Evolutionary conservation across 2,329 filamentous ascomycete species (phyloP).

Genomic region (Nemania abortiva): DNA sequence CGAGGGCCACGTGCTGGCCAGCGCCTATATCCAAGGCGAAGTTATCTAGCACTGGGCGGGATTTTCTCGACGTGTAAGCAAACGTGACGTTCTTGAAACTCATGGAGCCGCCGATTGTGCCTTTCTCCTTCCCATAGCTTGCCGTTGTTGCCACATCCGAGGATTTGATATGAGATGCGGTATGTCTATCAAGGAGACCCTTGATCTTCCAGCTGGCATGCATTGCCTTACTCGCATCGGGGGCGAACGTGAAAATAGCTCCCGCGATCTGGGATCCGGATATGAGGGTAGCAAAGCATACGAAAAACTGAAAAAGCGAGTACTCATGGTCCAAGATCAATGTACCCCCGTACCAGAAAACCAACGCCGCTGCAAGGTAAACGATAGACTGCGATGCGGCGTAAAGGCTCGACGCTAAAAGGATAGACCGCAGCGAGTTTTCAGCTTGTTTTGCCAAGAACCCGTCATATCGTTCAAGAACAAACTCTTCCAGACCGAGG

Average conservation of each 20-base stretch:
- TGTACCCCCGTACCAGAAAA: constrained; percentile 52
- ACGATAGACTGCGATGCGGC: constrained; percentile 49
- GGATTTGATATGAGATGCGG: too few species aligned
- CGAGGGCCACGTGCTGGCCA: constrained; percentile 66
- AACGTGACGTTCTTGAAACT: constrained; percentile 55
- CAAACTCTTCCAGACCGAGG: constrained; percentile 53
- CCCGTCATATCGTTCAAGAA: constrained; percentile 51
- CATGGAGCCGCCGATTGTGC: background rate
- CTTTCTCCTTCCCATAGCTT: constrained; percentile 41
- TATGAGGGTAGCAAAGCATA: constrained; percentile 23
- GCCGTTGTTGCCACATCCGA: too few species aligned
- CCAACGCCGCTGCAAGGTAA: constrained; percentile 52
- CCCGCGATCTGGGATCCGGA: constrained; percentile 20
- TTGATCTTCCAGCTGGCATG: background rate
- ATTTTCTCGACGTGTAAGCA: constrained; percentile 67
- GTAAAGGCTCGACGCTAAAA: constrained; percentile 47
- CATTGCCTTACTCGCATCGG: constrained; percentile 8
- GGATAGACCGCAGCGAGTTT: constrained; percentile 21
- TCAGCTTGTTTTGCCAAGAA: constrained; percentile 47
- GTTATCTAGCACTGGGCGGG: constrained; percentile 57
- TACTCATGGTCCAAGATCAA: constrained; percentile 4
- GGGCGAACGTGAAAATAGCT: constrained; percentile 20
- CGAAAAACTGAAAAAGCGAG: constrained; percentile 16
- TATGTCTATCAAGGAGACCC: too few species aligned
- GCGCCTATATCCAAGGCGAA: constrained; percentile 58